Base-by-base conservation (phyloP, 305 asterid genomes). In the Lippia alba region DNA sequence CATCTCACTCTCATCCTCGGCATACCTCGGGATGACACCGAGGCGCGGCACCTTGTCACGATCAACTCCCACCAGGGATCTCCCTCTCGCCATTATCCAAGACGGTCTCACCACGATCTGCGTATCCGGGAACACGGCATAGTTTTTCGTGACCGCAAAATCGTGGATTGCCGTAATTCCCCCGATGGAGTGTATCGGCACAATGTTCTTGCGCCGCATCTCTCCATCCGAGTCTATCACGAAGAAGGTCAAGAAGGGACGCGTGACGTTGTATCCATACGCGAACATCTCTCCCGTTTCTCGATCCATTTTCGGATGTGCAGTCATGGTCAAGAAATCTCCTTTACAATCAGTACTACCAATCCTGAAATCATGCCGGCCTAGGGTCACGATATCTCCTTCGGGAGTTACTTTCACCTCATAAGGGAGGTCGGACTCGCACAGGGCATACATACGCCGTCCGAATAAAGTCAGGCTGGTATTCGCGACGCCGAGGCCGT, bases 361-460 rank as follows among this genome's bases (percentile, higher is more conserved):
- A 9, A 50, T 49, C 7, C 48, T 46, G 4, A 85, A 78, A 54
- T 82, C 78, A 5, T 74, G 83, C 17, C 91, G 85, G 44, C 89
- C 87, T 0, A 79, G 67, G 7, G 91, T 88, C 3, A 69, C 0
- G 0, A 88, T 60, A 36, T 88, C 94, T 0, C 94, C 87, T 18
- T 82, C 76, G 6, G 75, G 56, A 14, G 78, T 64, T 3, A 84
- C 12, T 56, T 84, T 74, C 0, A 88, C 68, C 3, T 41, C 65
- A 6, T 83, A 84, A 4, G 91, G 94, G 24, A 88, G 86, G 56
- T 87, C 90, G 0, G 76, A 81, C 64, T 87, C 90, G 6, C 82
- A 75, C 0, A 79, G 74, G 2, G 90, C 90, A 11, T 68, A 83
- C 11, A 85, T 77, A 0, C 33, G 68, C n/a, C 83, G 82, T 0